These are phyloP conservation scores for Clitopilus passeckerianus DNA, from an alignment of 768 basidiomycete species.

Conservation along the genomic window DNA sequence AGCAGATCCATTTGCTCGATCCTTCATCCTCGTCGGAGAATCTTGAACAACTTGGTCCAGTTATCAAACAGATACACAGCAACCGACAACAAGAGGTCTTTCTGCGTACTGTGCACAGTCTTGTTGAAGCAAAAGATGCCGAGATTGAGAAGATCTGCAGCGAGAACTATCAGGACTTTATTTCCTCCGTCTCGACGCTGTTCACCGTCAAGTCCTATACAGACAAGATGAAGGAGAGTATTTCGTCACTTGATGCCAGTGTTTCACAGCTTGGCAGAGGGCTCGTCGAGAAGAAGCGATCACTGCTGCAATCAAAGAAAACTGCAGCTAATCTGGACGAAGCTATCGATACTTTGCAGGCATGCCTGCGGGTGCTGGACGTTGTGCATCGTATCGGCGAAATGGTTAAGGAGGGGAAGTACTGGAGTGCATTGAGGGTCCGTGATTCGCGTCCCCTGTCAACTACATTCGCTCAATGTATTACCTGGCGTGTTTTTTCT, in stretches of 20 bases:
- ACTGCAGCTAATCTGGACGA: constrained; percentile 95
- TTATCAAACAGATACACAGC: constrained; percentile 90
- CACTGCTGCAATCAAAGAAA: constrained; percentile 84
- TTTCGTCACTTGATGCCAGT: constrained; percentile 81
- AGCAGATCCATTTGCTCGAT: constrained; percentile 87
- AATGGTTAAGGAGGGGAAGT: constrained; percentile 91
- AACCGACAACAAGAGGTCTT: constrained; percentile 87
- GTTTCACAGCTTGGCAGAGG: constrained; percentile 85
- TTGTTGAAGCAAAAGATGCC: constrained; percentile 90
- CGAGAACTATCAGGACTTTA: constrained; percentile 98
- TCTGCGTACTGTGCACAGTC: constrained; percentile 77
- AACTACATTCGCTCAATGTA: constrained; percentile 23
- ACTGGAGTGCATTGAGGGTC: constrained; percentile 95
- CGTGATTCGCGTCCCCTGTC: constrained; percentile 36
- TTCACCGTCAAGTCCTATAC: constrained; percentile 96
- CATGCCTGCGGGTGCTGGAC: constrained; percentile 88
- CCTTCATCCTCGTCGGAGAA: constrained; percentile 89
- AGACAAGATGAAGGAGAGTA: constrained; percentile 87
- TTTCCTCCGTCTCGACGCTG: constrained; percentile 93
- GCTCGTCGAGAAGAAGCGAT: constrained; percentile 91
- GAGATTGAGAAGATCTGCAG: constrained; percentile 96
- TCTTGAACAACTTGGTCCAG: constrained; percentile 90
- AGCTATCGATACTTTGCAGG: constrained; percentile 92
- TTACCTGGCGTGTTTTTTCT: constrained; percentile 14
- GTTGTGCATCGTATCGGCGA: constrained; percentile 88